phyloP scores from a whole-genome alignment of 495 filamentous ascomycete genomes.

The Penicillium herquei region DNA sequence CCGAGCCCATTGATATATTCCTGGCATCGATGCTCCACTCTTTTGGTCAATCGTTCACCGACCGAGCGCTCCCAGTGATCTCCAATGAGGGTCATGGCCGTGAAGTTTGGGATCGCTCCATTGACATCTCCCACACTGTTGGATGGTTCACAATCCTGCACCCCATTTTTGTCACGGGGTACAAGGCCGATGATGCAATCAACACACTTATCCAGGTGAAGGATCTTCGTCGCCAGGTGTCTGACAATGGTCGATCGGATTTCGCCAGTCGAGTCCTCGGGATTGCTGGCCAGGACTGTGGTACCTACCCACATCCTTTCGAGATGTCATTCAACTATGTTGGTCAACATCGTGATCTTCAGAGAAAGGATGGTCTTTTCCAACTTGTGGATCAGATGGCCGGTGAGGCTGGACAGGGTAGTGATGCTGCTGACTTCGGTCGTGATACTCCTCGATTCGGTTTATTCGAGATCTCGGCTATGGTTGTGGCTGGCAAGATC shows the following conservation, averaged over 20 bases:
- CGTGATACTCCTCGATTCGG: conserved; percentile 57
- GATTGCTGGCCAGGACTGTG: conserved; percentile 35
- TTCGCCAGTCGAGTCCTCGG: conserved; percentile 51
- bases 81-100: conserved; percentile 58
- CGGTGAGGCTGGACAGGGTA: conserved; percentile 43
- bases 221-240: conserved; percentile 41
- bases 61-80: conserved; percentile 54
- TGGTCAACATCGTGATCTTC: conserved; percentile 61
- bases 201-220: conserved; percentile 46
- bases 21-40: conserved; percentile 51
- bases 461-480: conserved; percentile 63
- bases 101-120: conserved; percentile 47
- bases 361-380: conserved; percentile 60
- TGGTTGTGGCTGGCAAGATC: conserved; percentile 57
- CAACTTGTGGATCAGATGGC: conserved; percentile 53
- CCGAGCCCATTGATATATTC: conserved; percentile 54
- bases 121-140: conserved; percentile 58
- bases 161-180: conserved; percentile 37
- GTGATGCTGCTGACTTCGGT: conserved; percentile 58
- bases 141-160: conserved; percentile 63
- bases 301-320: conserved; percentile 54
- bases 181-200: conserved; percentile 29
- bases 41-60: conserved; percentile 48
- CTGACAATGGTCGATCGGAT: conserved; percentile 50
- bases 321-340: conserved; percentile 73